Evolutionary conservation across 2,329 filamentous ascomycete species (phyloP), one percentile per base, ranked within the genome.

Genomic region (Cladophialophora immunda): DNA sequence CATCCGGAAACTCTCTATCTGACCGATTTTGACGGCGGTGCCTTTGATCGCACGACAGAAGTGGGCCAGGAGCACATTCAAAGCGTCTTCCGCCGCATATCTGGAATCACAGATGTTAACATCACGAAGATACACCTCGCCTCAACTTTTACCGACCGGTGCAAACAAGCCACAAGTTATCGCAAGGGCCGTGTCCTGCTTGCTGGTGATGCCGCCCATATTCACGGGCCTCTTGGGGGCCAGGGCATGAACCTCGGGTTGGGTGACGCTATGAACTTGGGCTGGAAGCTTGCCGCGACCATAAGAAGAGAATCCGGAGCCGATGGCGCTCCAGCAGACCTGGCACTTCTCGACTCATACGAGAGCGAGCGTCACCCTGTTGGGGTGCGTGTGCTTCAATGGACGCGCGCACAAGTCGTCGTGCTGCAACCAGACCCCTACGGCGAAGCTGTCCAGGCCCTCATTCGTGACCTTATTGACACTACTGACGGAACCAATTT

Each of bases 351-450:
- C 8, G 62, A 73, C 52, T 75, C 73, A 6, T 78, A 78, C 64
- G 72, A 77, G n/a, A 59, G 53, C 9, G 77, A 79, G 63, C 73
- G 77, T 17, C 68, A 70, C 7, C 75, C 75, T 0, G 64, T 77
- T n/a, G 78, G 73, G 2, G 68, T 64, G 8, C 63, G 72, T 3
- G 75, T 75, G 1, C 74, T 81, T 2, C 77, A 79, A 15, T 80
- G 77, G 78, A 77, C 78, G 53, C 76, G 78, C 25, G 76, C 78
- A 8, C 79, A 81, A 64, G 73, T 77, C 27, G 61, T 71, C 32
- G 71, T 75, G 7, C 64, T 81, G 54, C 64, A 72, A 60, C 76
- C 78, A 2, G 74, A 74, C 29, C 64, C 68, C 3, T 73, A 74
- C 55, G 75, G 74, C 19, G 59, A 57, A 11, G 77, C 73, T 64